Evolutionary conservation across 306 rosid species (phyloP).

Genomic region (Glycine soja): DNA sequence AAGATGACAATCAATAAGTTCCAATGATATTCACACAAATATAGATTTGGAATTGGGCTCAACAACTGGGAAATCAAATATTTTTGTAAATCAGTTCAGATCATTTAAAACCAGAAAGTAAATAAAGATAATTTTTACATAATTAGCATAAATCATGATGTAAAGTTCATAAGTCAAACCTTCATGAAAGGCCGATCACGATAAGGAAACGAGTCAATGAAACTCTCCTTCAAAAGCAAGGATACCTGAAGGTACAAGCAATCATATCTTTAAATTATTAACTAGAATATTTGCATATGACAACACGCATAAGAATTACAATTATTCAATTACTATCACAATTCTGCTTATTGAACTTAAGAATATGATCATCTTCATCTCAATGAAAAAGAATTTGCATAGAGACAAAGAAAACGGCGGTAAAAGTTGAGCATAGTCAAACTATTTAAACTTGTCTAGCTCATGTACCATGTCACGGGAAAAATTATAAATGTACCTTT

Average conservation of each 20-base stretch:
- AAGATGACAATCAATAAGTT: no score
- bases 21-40: no score
- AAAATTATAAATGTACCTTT: neutral
- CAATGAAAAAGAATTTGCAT: no score
- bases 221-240: conserved; percentile 97
- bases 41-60: no score
- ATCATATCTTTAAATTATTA: conserved; percentile 24
- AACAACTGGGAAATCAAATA: no score
- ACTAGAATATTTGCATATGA: conserved; percentile 19
- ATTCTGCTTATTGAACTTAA: conserved; percentile 7
- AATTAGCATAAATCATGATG: conserved; percentile 28
- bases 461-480: neutral
- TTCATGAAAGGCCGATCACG: conserved; percentile 96
- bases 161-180: conserved; percentile 61
- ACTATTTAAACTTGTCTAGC: neutral
- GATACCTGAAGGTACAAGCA: conserved; percentile 71
- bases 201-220: conserved; percentile 84
- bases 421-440: no score
- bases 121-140: neutral
- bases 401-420: no score
- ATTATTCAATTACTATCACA: conserved; percentile 1
- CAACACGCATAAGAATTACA: conserved; percentile 6
- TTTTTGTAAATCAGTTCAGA: no score
- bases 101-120: neutral
- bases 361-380: no score